A percentile compares a stretch with the other conserved stretches of the same genome.
These are phyloP conservation scores for Beauveria medogensis DNA, from an alignment of 2,329 filamentous ascomycete genomes.

Conservation along the genomic window DNA sequence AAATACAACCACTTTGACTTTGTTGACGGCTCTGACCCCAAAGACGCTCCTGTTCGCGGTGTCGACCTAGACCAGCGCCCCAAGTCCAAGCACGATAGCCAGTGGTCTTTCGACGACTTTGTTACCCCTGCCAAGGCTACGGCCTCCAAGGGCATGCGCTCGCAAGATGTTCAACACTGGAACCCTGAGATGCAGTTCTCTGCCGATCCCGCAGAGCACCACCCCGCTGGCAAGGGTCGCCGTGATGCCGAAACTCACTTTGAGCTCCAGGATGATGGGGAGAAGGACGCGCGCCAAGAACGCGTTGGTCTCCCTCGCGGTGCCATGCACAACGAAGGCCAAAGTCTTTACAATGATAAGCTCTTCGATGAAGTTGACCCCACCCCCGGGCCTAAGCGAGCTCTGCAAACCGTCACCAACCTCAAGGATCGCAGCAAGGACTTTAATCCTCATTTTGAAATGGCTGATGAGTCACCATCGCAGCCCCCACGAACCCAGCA, in stretches of 20 bases:
- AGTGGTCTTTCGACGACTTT: constrained; percentile 88
- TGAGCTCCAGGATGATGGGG: constrained; percentile 69
- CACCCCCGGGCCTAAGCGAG: constrained; percentile 29
- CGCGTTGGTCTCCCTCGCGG: constrained; percentile 41
- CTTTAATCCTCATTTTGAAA: constrained; percentile 69
- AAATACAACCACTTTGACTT: constrained; percentile 87
- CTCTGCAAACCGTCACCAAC: constrained; percentile 64
- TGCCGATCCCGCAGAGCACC: constrained; percentile 47
- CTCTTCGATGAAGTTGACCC: constrained; percentile 53
- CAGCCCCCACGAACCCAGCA: constrained; percentile 33
- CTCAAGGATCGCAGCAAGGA: constrained; percentile 65
- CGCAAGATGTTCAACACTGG: constrained; percentile 71
- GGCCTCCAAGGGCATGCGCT: constrained; percentile 49
- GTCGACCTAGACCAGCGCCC: constrained; percentile 32
- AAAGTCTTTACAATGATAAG: constrained; percentile 68
- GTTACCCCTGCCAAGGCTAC: constrained; percentile 68
- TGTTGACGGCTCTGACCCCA: constrained; percentile 52
- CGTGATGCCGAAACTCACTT: constrained; percentile 79
- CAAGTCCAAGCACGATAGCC: constrained; percentile 58
- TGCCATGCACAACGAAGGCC: constrained; percentile 56
- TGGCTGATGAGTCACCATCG: constrained; percentile 59
- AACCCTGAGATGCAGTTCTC: constrained; percentile 55
- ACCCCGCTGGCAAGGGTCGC: constrained; percentile 58
- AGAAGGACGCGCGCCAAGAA: constrained; percentile 43
- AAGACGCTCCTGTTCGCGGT: constrained; percentile 37